phyloP scores from a whole-genome alignment of 768 basidiomycete species.

The Suillus spraguei region DNA sequence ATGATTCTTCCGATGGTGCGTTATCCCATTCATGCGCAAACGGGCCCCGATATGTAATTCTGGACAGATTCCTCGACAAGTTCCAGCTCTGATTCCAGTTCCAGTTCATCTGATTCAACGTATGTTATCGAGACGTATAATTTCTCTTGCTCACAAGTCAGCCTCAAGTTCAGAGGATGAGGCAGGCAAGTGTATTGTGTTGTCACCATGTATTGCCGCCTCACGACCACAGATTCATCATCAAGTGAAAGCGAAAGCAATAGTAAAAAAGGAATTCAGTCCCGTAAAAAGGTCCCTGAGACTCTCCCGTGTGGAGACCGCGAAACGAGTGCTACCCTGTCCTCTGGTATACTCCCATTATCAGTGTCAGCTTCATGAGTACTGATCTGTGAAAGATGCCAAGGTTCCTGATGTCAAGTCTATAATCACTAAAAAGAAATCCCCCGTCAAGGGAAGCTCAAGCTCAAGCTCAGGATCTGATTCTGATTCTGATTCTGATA shows the following conservation, averaged over 20 bases:
- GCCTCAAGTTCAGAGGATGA: slow-evolving; percentile 21
- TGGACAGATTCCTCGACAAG: slow-evolving; percentile 23
- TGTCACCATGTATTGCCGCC: slow-evolving; percentile 25
- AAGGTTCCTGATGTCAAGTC: background rate
- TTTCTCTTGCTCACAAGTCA: background rate
- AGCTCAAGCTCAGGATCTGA: slow-evolving; percentile 26
- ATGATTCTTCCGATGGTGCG: slow-evolving; percentile 32
- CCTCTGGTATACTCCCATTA: slow-evolving; percentile 24
- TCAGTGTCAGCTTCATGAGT: background rate
- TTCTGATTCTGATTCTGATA: slow-evolving; percentile 20
- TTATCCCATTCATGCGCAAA: background rate
- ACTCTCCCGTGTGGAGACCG: slow-evolving; percentile 19
- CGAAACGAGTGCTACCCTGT: slow-evolving; percentile 44
- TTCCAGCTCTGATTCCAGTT: slow-evolving; percentile 27
- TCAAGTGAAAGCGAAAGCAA: slow-evolving; percentile 15
- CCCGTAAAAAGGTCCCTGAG: slow-evolving; percentile 9
- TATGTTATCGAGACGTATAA: slow-evolving; percentile 13
- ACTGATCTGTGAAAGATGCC: slow-evolving; percentile 3
- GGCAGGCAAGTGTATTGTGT: slow-evolving; percentile 23
- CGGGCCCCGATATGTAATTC: slow-evolving; percentile 1
- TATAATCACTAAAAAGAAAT: background rate
- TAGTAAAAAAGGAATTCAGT: slow-evolving; percentile 4
- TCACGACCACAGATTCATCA: slow-evolving; percentile 7
- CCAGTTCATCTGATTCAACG: slow-evolving; percentile 29
- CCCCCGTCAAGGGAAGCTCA: slow-evolving; percentile 27